Evolutionary conservation across 768 basidiomycete species (phyloP).

Genomic region (Tephrocybe rancida): DNA sequence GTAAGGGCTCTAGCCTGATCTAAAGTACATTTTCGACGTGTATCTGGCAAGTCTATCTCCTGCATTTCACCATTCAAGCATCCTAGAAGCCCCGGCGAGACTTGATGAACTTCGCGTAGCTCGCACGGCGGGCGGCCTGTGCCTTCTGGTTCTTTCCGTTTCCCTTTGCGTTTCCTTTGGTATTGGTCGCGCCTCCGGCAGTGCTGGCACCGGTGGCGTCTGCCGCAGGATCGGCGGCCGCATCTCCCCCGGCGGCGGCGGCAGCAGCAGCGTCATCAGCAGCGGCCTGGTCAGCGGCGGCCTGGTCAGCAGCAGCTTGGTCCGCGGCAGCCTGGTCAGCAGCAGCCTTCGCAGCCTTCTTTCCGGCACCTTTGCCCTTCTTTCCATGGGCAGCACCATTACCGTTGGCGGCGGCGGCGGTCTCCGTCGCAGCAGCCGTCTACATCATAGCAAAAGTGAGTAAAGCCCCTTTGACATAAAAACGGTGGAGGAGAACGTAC

Average conservation of each 20-base stretch:
- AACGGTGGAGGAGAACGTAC: conserved; percentile 7
- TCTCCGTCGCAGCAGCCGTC: conserved; percentile 15
- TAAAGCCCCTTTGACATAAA: not conserved
- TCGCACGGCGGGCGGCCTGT: not conserved
- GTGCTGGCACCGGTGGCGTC: not conserved
- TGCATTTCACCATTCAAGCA: not conserved
- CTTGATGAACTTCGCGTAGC: not conserved
- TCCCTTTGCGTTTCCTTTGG: not conserved
- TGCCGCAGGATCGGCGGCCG: not conserved
- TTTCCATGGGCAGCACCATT: not conserved
- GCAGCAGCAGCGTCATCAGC: not conserved
- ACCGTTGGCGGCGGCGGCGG: not conserved
- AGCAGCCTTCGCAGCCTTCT: not conserved
- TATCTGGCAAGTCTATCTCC: not conserved
- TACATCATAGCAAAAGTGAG: not conserved
- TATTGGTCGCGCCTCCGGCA: not conserved
- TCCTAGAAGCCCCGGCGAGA: not conserved
- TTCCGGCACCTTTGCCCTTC: not conserved
- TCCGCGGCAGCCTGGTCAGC: conserved; percentile 1
- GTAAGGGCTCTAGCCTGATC: conserved; percentile 6
- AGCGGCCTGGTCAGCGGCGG: not conserved
- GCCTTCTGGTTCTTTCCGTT: not conserved
- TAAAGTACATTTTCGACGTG: conserved; percentile 13
- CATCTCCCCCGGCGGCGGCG: not conserved
- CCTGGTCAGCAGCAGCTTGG: conserved; percentile 4